Conservation (phyloP, 2,329 filamentous ascomycete species). For the Neofusicoccum parvum region DNA sequence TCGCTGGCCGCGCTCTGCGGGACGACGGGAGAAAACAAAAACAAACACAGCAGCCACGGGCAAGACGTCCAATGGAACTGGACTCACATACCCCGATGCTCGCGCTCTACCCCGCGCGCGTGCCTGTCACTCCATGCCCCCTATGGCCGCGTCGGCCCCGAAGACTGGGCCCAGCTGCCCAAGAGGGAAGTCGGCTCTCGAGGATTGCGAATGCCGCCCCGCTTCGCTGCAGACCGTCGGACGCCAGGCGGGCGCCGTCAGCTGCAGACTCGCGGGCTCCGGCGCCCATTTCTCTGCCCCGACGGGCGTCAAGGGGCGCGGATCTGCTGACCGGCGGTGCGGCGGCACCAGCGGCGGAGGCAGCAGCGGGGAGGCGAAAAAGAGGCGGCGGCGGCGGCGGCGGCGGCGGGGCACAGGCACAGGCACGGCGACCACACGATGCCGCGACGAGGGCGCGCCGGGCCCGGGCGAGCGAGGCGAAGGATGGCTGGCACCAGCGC, state of each 20-base stretch:
- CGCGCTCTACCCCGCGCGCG: background rate
- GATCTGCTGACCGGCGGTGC: background rate
- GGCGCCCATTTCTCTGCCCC: background rate
- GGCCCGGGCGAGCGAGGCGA: slow-evolving; percentile 5
- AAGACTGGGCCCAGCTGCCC: background rate
- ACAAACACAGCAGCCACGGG: background rate
- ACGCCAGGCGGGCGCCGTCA: slow-evolving; percentile 7
- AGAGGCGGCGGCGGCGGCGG: background rate
- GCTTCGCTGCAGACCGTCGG: background rate
- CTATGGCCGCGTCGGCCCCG: background rate
- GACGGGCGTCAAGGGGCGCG: background rate
- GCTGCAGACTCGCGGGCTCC: background rate
- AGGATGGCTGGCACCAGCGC: background rate
- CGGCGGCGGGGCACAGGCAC: background rate
- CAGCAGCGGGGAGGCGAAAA: background rate
- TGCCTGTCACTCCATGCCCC: background rate
- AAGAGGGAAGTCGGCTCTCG: background rate
- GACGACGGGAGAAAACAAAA: background rate
- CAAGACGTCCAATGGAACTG: background rate
- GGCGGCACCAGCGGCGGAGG: background rate
- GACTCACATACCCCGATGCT: background rate
- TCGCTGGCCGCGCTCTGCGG: background rate
- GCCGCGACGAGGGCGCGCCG: background rate
- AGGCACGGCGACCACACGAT: background rate
- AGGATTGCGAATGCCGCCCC: slow-evolving; percentile 3